Conservation (phyloP, 2,329 filamentous ascomycete genomes). For the Chalaropsis ovoidea region DNA sequence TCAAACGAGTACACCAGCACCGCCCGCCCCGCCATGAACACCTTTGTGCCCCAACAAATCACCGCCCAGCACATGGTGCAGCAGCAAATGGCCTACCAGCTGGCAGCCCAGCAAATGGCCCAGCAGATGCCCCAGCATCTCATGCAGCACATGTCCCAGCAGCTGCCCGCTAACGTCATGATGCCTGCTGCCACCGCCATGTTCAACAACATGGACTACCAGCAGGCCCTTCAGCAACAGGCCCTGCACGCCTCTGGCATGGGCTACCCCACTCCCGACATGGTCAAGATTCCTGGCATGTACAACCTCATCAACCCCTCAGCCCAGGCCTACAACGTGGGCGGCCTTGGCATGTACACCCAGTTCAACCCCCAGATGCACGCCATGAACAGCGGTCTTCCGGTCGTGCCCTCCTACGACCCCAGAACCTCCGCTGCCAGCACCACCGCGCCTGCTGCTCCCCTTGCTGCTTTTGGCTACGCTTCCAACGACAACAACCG, state of each 20-base stretch:
- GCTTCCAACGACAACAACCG: conserved; percentile 33
- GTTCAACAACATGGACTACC: conserved; percentile 6
- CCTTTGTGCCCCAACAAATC: conserved; percentile 5
- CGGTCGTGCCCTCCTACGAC: not conserved
- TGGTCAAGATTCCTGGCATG: conserved; percentile 10
- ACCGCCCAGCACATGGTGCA: not conserved
- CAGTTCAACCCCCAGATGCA: conserved; percentile 15
- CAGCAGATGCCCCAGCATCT: not conserved
- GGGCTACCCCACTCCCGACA: not conserved
- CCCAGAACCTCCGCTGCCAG: not conserved
- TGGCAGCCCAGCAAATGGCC: not conserved
- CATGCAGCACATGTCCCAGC: not conserved
- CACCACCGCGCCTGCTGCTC: not conserved
- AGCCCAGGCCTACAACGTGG: not conserved
- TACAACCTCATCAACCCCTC: conserved; percentile 6
- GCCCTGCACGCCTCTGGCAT: not conserved
- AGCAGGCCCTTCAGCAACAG: conserved; percentile 2
- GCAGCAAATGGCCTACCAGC: conserved; percentile 12
- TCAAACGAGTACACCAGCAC: conserved; percentile 2
- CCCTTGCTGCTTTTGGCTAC: not conserved
- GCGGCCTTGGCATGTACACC: conserved; percentile 1
- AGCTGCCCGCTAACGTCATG: conserved; percentile 2
- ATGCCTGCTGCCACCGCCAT: not conserved
- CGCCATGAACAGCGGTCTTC: not conserved
- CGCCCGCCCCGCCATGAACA: not conserved